These are phyloP conservation scores for Gossypium herbaceum DNA, from an alignment of 345 rosid species.

Conservation along the genomic window DNA sequence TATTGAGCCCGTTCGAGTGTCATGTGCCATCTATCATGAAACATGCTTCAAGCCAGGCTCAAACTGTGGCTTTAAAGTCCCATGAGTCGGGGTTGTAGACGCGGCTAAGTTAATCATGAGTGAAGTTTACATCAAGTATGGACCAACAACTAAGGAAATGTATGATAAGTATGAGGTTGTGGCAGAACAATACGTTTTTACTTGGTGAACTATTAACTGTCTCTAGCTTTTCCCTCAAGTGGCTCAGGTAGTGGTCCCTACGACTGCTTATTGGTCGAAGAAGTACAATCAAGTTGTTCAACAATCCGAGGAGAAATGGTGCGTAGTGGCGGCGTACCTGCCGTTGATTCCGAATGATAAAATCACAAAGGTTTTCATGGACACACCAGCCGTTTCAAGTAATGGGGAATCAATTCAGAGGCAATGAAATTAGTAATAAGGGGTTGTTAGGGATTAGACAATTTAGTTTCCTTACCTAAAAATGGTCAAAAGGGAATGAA, in stretches of 20 bases:
- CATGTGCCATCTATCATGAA: conserved; percentile 59
- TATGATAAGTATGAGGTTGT: conserved; percentile 43
- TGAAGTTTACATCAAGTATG: conserved; percentile 34
- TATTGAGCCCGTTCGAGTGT: conserved; percentile 36
- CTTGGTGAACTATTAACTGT: conserved; percentile 50
- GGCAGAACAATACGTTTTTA: conserved; percentile 44
- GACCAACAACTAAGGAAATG: conserved; percentile 45
- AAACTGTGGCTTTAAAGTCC: conserved; percentile 52
- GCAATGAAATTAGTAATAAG: not conserved
- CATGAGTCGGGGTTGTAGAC: conserved; percentile 45
- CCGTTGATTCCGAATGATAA: conserved; percentile 59
- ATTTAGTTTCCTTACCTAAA: not conserved
- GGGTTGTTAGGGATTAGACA: not conserved
- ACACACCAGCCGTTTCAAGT: not conserved
- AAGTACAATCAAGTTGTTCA: conserved; percentile 56
- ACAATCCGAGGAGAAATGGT: conserved; percentile 37
- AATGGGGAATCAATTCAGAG: conserved; percentile 11
- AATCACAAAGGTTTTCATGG: conserved; percentile 46
- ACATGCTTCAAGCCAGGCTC: conserved; percentile 44
- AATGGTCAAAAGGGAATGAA: not conserved
- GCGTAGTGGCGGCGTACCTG: conserved; percentile 33
- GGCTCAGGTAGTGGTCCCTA: conserved; percentile 50
- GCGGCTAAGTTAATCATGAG: conserved; percentile 38
- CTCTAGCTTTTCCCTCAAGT: conserved; percentile 51
- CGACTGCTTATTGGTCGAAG: conserved; percentile 57